phyloP scores from a whole-genome alignment of 2,329 filamentous ascomycete species.

The Mariannaea sp. region DNA sequence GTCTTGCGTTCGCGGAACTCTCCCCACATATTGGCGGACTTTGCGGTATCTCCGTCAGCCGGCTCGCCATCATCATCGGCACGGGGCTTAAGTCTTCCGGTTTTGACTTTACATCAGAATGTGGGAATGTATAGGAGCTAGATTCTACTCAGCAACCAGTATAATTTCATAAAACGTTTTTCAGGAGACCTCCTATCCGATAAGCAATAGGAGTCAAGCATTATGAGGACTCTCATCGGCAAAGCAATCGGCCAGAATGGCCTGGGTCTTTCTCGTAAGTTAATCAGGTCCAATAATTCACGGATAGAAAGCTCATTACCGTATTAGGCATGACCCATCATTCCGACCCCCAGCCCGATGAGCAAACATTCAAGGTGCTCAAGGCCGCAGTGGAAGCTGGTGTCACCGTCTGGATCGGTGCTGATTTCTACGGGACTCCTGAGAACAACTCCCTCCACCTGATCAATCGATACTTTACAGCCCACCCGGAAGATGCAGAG shows the following conservation, averaged over 20 bases:
- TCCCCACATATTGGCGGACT: no score
- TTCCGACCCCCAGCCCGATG: not conserved
- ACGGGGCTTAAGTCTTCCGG: not conserved
- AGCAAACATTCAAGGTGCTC: constrained; percentile 12
- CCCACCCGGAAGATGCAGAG: constrained; percentile 58
- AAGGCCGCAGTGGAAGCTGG: constrained; percentile 21
- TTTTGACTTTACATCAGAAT: not conserved
- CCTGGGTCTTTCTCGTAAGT: not conserved
- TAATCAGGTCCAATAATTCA: not conserved
- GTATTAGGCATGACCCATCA: not conserved
- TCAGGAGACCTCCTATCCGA: no score
- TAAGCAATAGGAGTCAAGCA: not conserved
- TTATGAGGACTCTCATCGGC: not conserved
- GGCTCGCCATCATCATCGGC: no score
- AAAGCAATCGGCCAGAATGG: not conserved
- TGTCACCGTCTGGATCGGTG: constrained; percentile 25
- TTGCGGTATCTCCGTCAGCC: no score
- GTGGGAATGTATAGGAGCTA: not conserved
- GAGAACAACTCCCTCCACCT: constrained; percentile 57
- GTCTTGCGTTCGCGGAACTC: no score
- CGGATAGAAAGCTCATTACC: not conserved
- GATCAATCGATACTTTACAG: constrained; percentile 58
- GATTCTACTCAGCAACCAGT: not conserved
- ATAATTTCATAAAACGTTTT: not conserved
- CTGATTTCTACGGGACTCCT: constrained; percentile 50